phyloP scores from a whole-genome alignment of 352 stramenopile genomes.

The Globisporangium radiosum region DNA sequence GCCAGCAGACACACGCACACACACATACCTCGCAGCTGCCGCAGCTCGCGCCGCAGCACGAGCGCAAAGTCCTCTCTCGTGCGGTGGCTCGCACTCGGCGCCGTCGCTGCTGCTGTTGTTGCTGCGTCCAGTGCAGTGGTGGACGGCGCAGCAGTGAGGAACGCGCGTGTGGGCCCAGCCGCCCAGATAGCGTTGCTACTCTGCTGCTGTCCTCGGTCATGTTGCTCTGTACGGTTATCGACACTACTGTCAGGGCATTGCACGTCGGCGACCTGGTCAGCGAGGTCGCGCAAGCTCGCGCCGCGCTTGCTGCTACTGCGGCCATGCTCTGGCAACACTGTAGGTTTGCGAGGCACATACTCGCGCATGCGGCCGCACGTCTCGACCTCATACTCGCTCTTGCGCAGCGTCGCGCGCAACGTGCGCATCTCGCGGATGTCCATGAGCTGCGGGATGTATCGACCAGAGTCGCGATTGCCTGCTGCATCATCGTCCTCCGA shows the following conservation, averaged over 20 bases:
- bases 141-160: slow-evolving; percentile 6
- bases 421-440: slow-evolving; percentile 37
- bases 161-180: not conserved
- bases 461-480: slow-evolving; percentile 8
- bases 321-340: not conserved
- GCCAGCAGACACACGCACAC: not conserved
- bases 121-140: not conserved
- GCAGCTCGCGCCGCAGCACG: slow-evolving; percentile 29
- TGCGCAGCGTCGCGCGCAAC: slow-evolving; percentile 29
- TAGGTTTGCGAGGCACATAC: slow-evolving; percentile 30
- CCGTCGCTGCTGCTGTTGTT: not conserved
- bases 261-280: not conserved
- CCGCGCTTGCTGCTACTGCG: not conserved
- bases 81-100: slow-evolving; percentile 1
- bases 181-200: not conserved
- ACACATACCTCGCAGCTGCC: slow-evolving; percentile 27
- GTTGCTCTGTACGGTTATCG: not conserved
- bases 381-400: slow-evolving; percentile 32
- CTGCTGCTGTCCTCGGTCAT: not conserved
- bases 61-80: slow-evolving; percentile 26
- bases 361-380: slow-evolving; percentile 42
- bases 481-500: not conserved
- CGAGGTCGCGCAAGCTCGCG: not conserved
- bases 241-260: not conserved
- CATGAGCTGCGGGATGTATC: slow-evolving; percentile 51